Percentiles rank a stretch among this genome's conserved stretches.
These are phyloP conservation scores for Jatropha podagrica DNA, from an alignment of 441 rosid genomes.

Conservation along the genomic window DNA sequence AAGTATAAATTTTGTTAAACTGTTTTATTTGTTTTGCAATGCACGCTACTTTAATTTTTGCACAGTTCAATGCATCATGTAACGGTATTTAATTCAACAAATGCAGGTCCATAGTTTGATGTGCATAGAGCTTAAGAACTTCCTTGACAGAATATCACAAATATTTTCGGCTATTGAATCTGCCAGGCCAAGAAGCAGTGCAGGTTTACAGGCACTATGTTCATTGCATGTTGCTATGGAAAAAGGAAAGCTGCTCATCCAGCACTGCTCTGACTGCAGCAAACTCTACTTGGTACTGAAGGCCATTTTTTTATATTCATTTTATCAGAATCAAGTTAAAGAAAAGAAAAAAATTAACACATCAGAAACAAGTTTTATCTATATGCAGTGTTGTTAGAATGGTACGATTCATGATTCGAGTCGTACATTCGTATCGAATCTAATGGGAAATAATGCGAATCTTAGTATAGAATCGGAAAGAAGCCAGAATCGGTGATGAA, in stretches of 20 bases:
- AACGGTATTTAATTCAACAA: neutral
- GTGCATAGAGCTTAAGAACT: constrained; percentile 39
- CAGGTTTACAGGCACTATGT: constrained; percentile 37
- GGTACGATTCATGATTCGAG: no score
- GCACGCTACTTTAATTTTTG: neutral
- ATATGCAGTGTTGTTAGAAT: neutral
- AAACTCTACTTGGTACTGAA: constrained; percentile 44
- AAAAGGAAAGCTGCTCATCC: constrained; percentile 40
- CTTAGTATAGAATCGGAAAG: no score
- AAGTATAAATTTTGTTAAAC: neutral
- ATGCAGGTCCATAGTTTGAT: constrained; percentile 45
- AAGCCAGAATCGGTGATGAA: no score
- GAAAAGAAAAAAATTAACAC: neutral
- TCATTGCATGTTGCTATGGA: constrained; percentile 31
- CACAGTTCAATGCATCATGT: neutral
- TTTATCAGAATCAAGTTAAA: neutral
- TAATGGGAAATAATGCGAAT: no score
- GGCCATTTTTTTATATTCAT: neutral
- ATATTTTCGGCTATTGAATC: constrained; percentile 37
- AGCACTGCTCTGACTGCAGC: constrained; percentile 42
- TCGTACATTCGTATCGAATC: no score
- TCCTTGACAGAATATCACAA: constrained; percentile 26
- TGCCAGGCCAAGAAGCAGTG: constrained; percentile 38
- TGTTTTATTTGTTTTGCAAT: neutral
- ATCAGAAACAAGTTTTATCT: neutral